Base-by-base conservation (phyloP, 2,329 filamentous ascomycete genomes). In the Botrytis paeoniae region DNA sequence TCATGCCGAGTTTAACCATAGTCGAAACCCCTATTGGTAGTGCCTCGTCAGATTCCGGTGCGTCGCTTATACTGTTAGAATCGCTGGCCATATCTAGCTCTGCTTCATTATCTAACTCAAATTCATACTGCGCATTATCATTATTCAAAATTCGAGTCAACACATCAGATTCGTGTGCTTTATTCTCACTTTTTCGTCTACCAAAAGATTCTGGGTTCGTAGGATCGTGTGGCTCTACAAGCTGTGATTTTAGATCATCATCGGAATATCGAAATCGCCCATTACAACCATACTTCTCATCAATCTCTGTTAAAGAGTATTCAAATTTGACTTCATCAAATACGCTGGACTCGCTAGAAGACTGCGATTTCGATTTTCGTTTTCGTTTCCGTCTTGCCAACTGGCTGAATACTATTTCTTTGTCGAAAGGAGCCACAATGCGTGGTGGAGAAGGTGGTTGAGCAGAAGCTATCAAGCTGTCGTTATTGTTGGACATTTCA, bases 11-110 rank as follows among this genome's bases (percentile, higher is more conserved):
- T 41, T 87, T 89, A 16, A 86, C 80, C 0, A 86, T 85, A 3
- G 86, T 86, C 9, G 81, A 80, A n/a, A 84, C 82, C 29, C 86
- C 86, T 16, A 86, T 86, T 22, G 83, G 85, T 6, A 84, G 83
- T 66, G 84, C 85, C 75, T 85, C 88, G 68, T 89, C 87, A 73
- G 85, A 84, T 69, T 90, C 88, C 29, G 89, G 90, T 22, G 85
- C 82, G 16, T 84, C 80, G 76, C 87, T 89, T 32, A 69, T 54
- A 83, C 83, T 72, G 62, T 78, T 76, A 22, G 76, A 76, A 63
- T 79, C 77, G 60, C 76, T 69, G 5, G 75, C 54, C 66, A 76
- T 74, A 41, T 79, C 75, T 72, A 77, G 76, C 9, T 75, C 60
- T 29, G 78, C 75, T 66, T 74, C 62, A 35, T 79, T 76, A 62